Percentiles rank a stretch among this genome's conserved stretches.
These are phyloP conservation scores for Toxicodendron radicans DNA, from an alignment of 345 rosid genomes.

Conservation along the genomic window DNA sequence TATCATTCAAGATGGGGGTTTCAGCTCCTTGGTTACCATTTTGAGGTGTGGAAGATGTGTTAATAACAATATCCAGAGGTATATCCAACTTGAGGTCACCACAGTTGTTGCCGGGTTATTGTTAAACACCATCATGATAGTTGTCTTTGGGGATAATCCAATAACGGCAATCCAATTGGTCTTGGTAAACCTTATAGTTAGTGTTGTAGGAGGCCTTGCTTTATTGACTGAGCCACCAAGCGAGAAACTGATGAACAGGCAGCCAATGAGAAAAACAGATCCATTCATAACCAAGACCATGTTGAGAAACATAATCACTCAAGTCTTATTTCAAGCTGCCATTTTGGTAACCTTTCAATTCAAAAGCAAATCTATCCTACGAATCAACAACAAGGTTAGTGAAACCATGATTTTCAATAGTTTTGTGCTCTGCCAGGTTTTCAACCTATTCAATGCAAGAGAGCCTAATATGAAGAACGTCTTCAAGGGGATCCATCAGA, in stretches of 20 bases:
- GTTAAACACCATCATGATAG: neutral
- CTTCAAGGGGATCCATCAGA: neutral
- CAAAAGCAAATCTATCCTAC: neutral
- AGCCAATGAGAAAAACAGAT: neutral
- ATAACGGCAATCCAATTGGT: neutral
- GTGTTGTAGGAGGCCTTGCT: neutral
- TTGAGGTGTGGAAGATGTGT: conserved; percentile 1
- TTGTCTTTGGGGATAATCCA: neutral
- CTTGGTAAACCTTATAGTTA: conserved; percentile 8
- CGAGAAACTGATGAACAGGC: neutral
- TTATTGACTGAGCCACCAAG: conserved; percentile 10
- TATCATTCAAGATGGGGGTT: neutral
- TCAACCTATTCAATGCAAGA: conserved; percentile 3
- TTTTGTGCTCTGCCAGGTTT: neutral
- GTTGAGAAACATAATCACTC: conserved; percentile 15
- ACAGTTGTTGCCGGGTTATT: neutral
- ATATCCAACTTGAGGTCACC: conserved; percentile 7
- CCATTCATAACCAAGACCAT: neutral
- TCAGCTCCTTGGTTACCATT: neutral
- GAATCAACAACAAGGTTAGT: neutral
- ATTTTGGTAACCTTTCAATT: conserved; percentile 4
- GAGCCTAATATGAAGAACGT: neutral
- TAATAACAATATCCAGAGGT: conserved; percentile 4
- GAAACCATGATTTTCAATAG: conserved; percentile 13
- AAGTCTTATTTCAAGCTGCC: neutral